Evolutionary conservation across 495 filamentous ascomycete species (phyloP).

Genomic region (Talaromyces thailandensis): DNA sequence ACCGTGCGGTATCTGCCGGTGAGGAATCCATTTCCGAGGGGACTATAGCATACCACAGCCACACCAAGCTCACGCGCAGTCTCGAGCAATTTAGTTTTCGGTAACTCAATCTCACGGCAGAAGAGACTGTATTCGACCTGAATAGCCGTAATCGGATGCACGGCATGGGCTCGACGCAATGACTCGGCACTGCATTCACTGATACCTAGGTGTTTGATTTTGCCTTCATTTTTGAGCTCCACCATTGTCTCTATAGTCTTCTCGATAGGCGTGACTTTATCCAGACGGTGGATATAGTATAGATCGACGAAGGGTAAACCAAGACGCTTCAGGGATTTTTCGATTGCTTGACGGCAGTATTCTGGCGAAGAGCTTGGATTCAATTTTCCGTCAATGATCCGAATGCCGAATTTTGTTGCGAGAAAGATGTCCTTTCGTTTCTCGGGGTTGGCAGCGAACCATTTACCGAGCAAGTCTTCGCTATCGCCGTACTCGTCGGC

Average conservation of each 20-base stretch:
- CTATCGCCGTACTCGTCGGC: slow-evolving; percentile 39
- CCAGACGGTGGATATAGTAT: slow-evolving; percentile 43
- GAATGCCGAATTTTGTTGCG: slow-evolving; percentile 49
- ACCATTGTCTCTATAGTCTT: slow-evolving; percentile 47
- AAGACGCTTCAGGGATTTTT: slow-evolving; percentile 42
- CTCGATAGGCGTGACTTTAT: slow-evolving; percentile 47
- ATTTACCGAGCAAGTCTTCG: slow-evolving; percentile 40
- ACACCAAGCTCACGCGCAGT: slow-evolving; percentile 55
- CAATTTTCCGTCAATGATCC: neutral
- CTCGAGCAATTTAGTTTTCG: slow-evolving; percentile 38
- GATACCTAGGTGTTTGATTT: slow-evolving; percentile 46
- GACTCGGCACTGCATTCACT: slow-evolving; percentile 47
- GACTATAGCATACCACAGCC: slow-evolving; percentile 51
- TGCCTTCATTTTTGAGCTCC: slow-evolving; percentile 42
- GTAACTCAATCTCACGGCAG: slow-evolving; percentile 47
- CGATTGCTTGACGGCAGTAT: slow-evolving; percentile 40
- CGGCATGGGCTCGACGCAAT: slow-evolving; percentile 49
- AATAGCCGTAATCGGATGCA: slow-evolving; percentile 53
- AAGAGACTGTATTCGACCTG: slow-evolving; percentile 60
- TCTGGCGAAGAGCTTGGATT: slow-evolving; percentile 35
- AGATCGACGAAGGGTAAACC: slow-evolving; percentile 48
- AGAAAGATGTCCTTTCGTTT: slow-evolving; percentile 52
- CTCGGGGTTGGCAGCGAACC: slow-evolving; percentile 40
- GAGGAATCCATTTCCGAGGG: slow-evolving; percentile 51
- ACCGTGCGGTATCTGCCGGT: slow-evolving; percentile 33